Percentiles rank a stretch among this genome's conserved stretches.
Conservation (phyloP, 2,329 filamentous ascomycete species). For the Aspergillus cejpii region DNA sequence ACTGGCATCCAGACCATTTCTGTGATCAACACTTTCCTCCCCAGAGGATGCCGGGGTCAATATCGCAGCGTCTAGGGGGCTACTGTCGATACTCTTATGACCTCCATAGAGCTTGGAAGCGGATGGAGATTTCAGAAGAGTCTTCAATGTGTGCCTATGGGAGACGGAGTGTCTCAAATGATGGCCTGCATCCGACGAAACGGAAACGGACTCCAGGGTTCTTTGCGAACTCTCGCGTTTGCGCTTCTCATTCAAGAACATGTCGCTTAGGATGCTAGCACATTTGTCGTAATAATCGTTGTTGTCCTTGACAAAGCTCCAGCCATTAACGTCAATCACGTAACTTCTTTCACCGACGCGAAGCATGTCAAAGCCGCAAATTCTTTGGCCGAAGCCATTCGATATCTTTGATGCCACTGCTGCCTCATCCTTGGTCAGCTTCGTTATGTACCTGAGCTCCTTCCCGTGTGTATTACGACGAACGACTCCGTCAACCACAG, state of each 20-base stretch:
- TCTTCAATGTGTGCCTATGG: constrained; percentile 50
- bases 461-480: constrained; percentile 95
- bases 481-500: constrained; percentile 92
- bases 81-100: constrained; percentile 36
- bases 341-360: constrained; percentile 85
- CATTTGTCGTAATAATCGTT: constrained; percentile 96
- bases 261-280: constrained; percentile 74
- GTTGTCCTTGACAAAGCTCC: constrained; percentile 99
- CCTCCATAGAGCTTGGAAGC: constrained; percentile 52
- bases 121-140: constrained; percentile 59
- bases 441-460: constrained; percentile 90
- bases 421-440: constrained; percentile 70
- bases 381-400: constrained; percentile 82
- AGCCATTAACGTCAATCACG: constrained; percentile 98
- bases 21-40: constrained; percentile 26
- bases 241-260: constrained; percentile 73
- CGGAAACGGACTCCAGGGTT: constrained; percentile 29
- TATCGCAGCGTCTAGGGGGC: constrained; percentile 42
- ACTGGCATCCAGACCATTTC: constrained; percentile 2
- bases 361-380: constrained; percentile 92
- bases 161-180: constrained; percentile 37
- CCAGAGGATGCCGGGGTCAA: constrained; percentile 30
- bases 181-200: constrained; percentile 28
- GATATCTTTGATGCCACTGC: constrained; percentile 86
- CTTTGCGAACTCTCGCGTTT: constrained; percentile 31